phyloP scores from a whole-genome alignment of 768 basidiomycete genomes.

The Leucocoprinus leucothites region DNA sequence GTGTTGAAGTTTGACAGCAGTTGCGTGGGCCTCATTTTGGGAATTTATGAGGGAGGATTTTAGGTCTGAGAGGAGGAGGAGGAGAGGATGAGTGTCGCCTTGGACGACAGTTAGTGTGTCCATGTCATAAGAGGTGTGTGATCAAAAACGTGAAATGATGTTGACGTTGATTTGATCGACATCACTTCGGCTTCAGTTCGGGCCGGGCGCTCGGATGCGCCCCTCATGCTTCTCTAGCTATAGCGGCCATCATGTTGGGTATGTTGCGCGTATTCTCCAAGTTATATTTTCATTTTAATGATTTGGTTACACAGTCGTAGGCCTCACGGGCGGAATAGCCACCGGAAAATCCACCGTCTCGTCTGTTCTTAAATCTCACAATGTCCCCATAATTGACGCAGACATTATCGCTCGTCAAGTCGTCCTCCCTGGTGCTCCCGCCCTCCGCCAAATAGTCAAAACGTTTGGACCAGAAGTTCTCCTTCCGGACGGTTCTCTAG shows the following conservation, averaged over 20 bases:
- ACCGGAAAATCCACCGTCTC: slow-evolving; percentile 97
- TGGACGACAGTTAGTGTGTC: not conserved
- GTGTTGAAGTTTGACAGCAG: slow-evolving; percentile 65
- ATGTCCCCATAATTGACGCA: slow-evolving; percentile 88
- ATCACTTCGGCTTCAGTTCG: too few species aligned
- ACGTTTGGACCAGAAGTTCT: slow-evolving; percentile 75
- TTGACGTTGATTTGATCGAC: too few species aligned
- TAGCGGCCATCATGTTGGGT: slow-evolving; percentile 2
- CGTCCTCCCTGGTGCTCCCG: slow-evolving; percentile 79
- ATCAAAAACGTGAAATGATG: too few species aligned
- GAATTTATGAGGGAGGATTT: not conserved
- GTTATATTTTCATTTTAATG: not conserved
- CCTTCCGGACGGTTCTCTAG: slow-evolving; percentile 63
- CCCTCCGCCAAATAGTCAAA: slow-evolving; percentile 59
- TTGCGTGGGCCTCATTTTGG: slow-evolving; percentile 55
- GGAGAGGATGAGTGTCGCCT: slow-evolving; percentile 3
- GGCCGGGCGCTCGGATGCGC: too few species aligned
- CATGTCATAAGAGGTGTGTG: not conserved
- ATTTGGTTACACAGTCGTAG: slow-evolving; percentile 61
- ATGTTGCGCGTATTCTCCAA: not conserved
- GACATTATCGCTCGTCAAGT: slow-evolving; percentile 86
- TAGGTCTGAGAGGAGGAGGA: slow-evolving; percentile 3
- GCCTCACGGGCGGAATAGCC: slow-evolving; percentile 94
- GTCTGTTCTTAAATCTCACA: slow-evolving; percentile 56
- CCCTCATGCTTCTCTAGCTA: too few species aligned